These are phyloP conservation scores for Neurospora sp. DNA, from an alignment of 495 filamentous ascomycete species.

Conservation along the genomic window DNA sequence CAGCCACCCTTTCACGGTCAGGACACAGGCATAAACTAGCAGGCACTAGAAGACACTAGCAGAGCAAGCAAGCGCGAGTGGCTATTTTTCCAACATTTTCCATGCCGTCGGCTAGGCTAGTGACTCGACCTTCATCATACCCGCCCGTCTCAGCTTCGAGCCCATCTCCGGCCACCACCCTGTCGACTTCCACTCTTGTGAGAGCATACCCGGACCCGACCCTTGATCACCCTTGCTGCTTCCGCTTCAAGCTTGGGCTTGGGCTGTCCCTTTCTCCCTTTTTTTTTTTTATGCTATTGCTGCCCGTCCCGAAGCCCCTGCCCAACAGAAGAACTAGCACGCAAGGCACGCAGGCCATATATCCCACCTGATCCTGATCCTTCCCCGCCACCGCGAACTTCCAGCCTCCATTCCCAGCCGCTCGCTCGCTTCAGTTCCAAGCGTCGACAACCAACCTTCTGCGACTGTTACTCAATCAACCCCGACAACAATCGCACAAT, in stretches of 20 bases:
- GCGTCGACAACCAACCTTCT: conserved; percentile 7
- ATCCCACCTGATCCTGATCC: conserved; percentile 10
- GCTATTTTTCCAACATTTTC: conserved; percentile 20
- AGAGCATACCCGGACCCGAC: background rate
- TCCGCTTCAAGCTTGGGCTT: background rate
- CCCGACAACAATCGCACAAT: conserved; percentile 2
- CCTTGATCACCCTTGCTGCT: background rate
- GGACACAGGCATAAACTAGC: background rate
- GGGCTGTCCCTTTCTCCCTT: background rate
- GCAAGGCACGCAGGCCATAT: conserved; percentile 13
- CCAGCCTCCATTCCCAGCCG: background rate
- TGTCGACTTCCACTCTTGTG: conserved; percentile 8
- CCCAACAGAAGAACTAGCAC: background rate
- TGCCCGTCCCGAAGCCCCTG: background rate
- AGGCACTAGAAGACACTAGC: background rate
- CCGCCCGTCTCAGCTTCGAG: background rate
- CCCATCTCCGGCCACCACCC: conserved; percentile 10
- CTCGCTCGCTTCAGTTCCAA: background rate
- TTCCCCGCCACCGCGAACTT: conserved; percentile 11
- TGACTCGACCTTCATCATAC: background rate
- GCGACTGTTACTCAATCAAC: conserved; percentile 1
- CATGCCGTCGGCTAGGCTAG: conserved; percentile 5
- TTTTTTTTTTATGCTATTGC: background rate
- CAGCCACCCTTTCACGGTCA: background rate
- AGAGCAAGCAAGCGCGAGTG: background rate